phyloP scores from a whole-genome alignment of 306 rosid species.

The Bauhinia variegata region DNA sequence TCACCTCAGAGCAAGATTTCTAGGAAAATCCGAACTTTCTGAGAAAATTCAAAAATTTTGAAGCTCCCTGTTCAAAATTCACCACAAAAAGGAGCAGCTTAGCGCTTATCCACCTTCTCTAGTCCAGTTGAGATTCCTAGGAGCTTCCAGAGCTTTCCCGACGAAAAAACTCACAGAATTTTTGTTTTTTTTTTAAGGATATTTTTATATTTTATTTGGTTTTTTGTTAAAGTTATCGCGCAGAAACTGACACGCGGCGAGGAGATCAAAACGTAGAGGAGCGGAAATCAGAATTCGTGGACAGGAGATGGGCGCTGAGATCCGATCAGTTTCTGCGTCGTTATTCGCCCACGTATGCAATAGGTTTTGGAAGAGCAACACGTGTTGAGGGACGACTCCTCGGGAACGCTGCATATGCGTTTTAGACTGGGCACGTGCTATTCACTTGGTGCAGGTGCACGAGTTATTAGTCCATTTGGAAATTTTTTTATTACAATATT shows the following conservation, averaged over 20 bases:
- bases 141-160: slow-evolving; percentile 45
- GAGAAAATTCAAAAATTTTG: neutral
- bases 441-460: neutral
- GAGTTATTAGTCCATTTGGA: neutral
- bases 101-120: slow-evolving; percentile 30
- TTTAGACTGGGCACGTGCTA: slow-evolving; percentile 23
- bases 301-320: slow-evolving; percentile 56
- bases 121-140: slow-evolving; percentile 31
- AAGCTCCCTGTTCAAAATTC: neutral
- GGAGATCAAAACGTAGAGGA: slow-evolving; percentile 16
- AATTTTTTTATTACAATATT: neutral
- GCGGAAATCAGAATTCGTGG: slow-evolving; percentile 73
- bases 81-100: slow-evolving; percentile 2
- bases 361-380: slow-evolving; percentile 19
- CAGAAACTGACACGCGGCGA: slow-evolving; percentile 63
- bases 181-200: slow-evolving; percentile 17
- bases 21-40: neutral
- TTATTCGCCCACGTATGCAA: slow-evolving; percentile 51
- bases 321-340: slow-evolving; percentile 68
- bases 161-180: slow-evolving; percentile 27
- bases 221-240: slow-evolving; percentile 38
- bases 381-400: slow-evolving; percentile 33
- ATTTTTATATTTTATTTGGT: slow-evolving; percentile 36
- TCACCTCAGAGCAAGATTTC: slow-evolving; percentile 38
- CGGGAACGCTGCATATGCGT: neutral